These are phyloP conservation scores for Lathyrus sativus DNA, from an alignment of 306 rosid genomes.

Conservation along the genomic window DNA sequence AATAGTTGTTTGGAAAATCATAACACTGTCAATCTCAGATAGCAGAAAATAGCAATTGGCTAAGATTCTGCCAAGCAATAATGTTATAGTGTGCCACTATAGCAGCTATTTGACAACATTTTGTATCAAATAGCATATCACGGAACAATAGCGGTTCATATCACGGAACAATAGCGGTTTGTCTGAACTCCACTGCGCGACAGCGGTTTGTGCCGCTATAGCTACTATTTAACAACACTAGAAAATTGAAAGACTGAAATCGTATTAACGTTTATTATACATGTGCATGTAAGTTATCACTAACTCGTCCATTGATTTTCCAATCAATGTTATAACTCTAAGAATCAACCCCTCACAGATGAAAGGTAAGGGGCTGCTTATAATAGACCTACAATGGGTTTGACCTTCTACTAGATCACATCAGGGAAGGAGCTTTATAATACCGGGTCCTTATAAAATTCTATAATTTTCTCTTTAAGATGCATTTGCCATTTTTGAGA, in stretches of 20 bases:
- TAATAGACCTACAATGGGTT: constrained; percentile 1
- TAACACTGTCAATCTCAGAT: too few species aligned
- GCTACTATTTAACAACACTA: too few species aligned
- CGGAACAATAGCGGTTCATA: too few species aligned
- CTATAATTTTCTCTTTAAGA: not conserved
- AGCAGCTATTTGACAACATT: too few species aligned
- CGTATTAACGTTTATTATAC: not conserved
- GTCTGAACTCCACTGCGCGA: too few species aligned
- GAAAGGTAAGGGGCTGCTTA: not conserved
- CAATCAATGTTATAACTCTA: constrained; percentile 7
- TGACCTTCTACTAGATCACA: not conserved
- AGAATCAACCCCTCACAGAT: constrained; percentile 5
- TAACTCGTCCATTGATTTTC: constrained; percentile 3
- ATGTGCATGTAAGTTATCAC: not conserved
- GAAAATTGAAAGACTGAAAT: not conserved
- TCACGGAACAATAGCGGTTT: too few species aligned
- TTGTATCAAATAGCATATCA: too few species aligned
- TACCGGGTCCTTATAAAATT: not conserved
- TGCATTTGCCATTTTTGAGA: not conserved
- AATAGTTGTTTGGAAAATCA: constrained; percentile 1
- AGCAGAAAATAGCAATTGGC: too few species aligned
- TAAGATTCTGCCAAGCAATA: too few species aligned
- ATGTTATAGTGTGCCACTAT: too few species aligned
- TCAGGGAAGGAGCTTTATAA: constrained; percentile 1
- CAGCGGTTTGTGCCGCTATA: too few species aligned